phyloP scores from a whole-genome alignment of 345 rosid species.

The Chamaenerion angustifolium region DNA sequence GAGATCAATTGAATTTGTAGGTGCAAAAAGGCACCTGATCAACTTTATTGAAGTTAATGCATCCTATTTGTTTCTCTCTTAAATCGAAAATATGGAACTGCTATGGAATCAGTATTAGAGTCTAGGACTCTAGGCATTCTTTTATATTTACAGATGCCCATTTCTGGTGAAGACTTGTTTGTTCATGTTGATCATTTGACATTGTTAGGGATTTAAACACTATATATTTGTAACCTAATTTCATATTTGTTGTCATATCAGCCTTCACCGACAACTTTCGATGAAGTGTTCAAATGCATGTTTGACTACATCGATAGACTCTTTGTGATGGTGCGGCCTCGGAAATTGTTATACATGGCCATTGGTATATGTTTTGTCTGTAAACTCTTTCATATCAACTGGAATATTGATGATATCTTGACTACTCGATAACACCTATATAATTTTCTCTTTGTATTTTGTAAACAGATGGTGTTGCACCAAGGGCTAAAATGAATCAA shows the following conservation, averaged over 20 bases:
- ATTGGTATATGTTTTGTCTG: slow-evolving; percentile 30
- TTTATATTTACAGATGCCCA: too few species aligned
- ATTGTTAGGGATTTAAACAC: too few species aligned
- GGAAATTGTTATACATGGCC: slow-evolving; percentile 78
- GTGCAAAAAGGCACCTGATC: too few species aligned
- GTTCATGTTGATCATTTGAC: too few species aligned
- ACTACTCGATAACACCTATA: not conserved
- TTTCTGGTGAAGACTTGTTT: too few species aligned
- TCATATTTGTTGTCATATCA: slow-evolving; percentile 11
- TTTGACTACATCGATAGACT: slow-evolving; percentile 86
- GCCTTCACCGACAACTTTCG: slow-evolving; percentile 63
- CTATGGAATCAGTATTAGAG: too few species aligned
- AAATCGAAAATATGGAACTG: too few species aligned
- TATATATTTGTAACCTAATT: not conserved
- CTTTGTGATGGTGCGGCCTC: slow-evolving; percentile 86
- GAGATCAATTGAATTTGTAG: too few species aligned
- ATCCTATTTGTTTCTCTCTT: too few species aligned
- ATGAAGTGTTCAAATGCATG: slow-evolving; percentile 73
- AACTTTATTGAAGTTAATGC: too few species aligned
- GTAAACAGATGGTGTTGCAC: slow-evolving; percentile 92
- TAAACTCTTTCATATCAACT: not conserved
- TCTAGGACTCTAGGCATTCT: too few species aligned
- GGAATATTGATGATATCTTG: not conserved
- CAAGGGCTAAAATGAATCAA: slow-evolving; percentile 95
- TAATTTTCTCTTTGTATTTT: slow-evolving; percentile 1